These are phyloP conservation scores for Hortiboletus campestris DNA, from an alignment of 768 basidiomycete species.

Conservation along the genomic window DNA sequence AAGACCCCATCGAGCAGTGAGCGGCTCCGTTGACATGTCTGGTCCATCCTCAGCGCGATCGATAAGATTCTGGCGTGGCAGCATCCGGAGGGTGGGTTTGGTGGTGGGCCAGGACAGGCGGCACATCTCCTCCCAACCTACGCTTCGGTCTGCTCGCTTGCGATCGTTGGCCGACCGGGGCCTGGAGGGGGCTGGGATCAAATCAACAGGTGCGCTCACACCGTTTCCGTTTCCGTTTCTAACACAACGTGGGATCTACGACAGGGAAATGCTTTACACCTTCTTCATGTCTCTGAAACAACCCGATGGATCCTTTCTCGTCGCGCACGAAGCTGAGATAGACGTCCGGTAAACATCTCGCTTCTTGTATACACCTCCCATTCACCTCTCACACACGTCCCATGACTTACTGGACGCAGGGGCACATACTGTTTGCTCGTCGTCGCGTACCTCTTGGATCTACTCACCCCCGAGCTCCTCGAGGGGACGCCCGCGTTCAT, in stretches of 20 bases:
- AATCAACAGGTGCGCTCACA: slow-evolving; percentile 63
- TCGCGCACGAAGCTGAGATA: slow-evolving; percentile 84
- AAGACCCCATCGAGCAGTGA: neutral
- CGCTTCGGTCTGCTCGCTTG: slow-evolving; percentile 79
- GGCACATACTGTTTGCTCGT: slow-evolving; percentile 92
- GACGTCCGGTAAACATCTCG: slow-evolving; percentile 73
- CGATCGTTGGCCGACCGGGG: slow-evolving; percentile 75
- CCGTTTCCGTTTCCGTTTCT: neutral
- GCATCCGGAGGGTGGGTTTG: slow-evolving; percentile 86
- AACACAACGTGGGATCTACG: neutral
- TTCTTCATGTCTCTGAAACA: slow-evolving; percentile 94
- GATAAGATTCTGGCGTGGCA: slow-evolving; percentile 80
- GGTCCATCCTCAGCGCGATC: slow-evolving; percentile 52
- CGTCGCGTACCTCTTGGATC: slow-evolving; percentile 75
- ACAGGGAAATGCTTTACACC: slow-evolving; percentile 67
- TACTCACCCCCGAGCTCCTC: slow-evolving; percentile 87
- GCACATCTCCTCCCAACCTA: slow-evolving; percentile 90
- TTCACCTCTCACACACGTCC: neutral
- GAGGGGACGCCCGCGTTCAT: slow-evolving; percentile 75
- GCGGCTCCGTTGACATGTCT: neutral
- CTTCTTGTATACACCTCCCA: neutral
- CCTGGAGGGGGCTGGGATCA: slow-evolving; percentile 80
- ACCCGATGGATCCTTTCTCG: slow-evolving; percentile 89
- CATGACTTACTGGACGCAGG: slow-evolving; percentile 36
- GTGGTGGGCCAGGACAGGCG: slow-evolving; percentile 86